Percentiles rank a stretch among this genome's conserved stretches.
These are phyloP conservation scores for Mycena alexandri DNA, from an alignment of 768 basidiomycete genomes.

Conservation along the genomic window DNA sequence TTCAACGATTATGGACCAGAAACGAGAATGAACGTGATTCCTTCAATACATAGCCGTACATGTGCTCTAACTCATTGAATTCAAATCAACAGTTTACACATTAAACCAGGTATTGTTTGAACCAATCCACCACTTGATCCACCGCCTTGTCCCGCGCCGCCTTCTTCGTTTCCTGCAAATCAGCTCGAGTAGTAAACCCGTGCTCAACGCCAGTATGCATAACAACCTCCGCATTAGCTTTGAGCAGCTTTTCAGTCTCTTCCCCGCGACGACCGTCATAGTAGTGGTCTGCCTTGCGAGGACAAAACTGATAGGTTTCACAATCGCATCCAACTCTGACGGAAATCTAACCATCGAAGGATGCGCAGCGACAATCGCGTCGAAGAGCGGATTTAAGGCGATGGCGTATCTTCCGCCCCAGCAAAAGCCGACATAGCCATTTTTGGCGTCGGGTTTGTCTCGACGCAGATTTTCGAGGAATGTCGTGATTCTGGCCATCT, in stretches of 20 bases:
- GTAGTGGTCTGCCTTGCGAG: background rate
- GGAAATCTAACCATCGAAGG: background rate
- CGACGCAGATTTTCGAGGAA: background rate
- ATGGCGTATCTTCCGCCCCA: background rate
- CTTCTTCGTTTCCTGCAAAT: slow-evolving; percentile 1
- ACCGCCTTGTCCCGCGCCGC: background rate
- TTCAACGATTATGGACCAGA: slow-evolving; percentile 24
- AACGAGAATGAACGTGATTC: background rate
- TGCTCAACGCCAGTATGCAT: background rate
- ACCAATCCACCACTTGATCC: slow-evolving; percentile 1
- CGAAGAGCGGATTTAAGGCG: background rate
- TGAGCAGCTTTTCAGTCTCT: background rate
- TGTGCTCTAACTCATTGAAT: too few relatives aligned
- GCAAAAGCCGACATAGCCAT: background rate
- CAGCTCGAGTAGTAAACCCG: slow-evolving; percentile 6
- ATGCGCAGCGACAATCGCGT: background rate
- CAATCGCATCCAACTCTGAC: background rate
- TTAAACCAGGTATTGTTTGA: slow-evolving; percentile 1
- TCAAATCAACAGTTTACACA: too few relatives aligned
- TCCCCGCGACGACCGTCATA: background rate
- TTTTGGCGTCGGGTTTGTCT: background rate
- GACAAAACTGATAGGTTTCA: background rate
- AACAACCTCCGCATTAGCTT: background rate
- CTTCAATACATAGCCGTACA: too few relatives aligned
- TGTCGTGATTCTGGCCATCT: background rate